Evolutionary conservation across 768 basidiomycete genomes (phyloP).

Genomic region (Auricularia sp.): DNA sequence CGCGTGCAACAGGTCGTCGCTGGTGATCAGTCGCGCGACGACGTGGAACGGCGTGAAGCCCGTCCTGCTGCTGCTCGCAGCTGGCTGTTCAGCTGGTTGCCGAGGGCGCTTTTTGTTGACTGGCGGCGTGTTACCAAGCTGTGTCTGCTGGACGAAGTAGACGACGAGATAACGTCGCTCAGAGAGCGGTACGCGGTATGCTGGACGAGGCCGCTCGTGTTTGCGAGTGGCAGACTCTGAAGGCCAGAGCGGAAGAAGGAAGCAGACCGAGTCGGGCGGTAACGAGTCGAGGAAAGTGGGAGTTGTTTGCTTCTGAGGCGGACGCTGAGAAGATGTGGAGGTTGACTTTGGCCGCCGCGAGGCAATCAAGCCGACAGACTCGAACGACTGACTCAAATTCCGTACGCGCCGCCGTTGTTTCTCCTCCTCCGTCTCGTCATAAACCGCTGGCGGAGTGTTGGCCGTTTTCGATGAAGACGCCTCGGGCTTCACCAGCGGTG

Average conservation of each 20-base stretch:
- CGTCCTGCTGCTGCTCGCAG: constrained; percentile 29
- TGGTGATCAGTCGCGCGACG: constrained; percentile 61
- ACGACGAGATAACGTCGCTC: constrained; percentile 66
- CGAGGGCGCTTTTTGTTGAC: constrained; percentile 35
- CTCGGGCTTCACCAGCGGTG: neutral
- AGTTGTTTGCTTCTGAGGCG: constrained; percentile 13
- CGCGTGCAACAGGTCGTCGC: constrained; percentile 60
- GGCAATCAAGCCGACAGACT: constrained; percentile 68
- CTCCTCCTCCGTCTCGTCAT: neutral
- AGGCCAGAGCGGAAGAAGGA: constrained; percentile 81
- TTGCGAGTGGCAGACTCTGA: constrained; percentile 45
- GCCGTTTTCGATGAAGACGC: neutral
- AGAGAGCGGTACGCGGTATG: constrained; percentile 31
- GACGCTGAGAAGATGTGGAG: constrained; percentile 21
- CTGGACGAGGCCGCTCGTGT: constrained; percentile 11
- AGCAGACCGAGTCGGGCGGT: constrained; percentile 61
- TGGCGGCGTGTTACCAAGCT: neutral
- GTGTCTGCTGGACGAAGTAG: constrained; percentile 47
- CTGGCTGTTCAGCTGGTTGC: constrained; percentile 10
- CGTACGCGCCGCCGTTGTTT: constrained; percentile 24
- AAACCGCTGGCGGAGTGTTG: neutral
- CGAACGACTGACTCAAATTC: constrained; percentile 65
- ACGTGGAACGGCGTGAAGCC: constrained; percentile 59
- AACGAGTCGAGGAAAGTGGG: constrained; percentile 46
- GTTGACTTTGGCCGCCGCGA: constrained; percentile 25